Base-by-base conservation (phyloP, 441 rosid genomes). In the Adansonia rubrostipa region DNA sequence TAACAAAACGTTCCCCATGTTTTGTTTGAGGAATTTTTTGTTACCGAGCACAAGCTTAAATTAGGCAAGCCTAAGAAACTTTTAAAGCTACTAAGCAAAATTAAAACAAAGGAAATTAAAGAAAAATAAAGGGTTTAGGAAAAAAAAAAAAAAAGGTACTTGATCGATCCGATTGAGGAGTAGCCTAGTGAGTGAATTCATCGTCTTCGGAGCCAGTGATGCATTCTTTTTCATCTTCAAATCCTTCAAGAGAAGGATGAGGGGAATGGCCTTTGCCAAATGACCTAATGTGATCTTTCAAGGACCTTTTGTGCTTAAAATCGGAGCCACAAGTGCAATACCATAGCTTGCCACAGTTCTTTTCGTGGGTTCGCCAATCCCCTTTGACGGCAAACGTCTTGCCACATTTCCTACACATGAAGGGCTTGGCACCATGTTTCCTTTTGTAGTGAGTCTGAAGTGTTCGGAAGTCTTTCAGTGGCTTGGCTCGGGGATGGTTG, bases 141-240 rank as follows among this genome's bases (percentile, higher is more conserved):
- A 8, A 58, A 28, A 22, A 24, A 22, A 60, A 8, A 64, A 36
- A 57, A 33, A 51, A 13, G 17, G 77, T 56, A 73, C 65, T 42
- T 40, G 19, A 13, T 36, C 2, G 17, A 56, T 73, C 9, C 48
- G 24, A 9, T 11, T 0, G 44, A 44, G 20, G 15, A 42, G 48
- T 17, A 6, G 19, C 14, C 73, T 77, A 82, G 67, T 11, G 76
- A 57, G 73, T 72, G 28, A 79, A 61, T 51, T 24, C 28, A 24
- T 80, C 90, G 15, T 90, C 92, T 64, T 89, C 93, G 6, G 90
- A 92, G 72, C 91, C 94, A 2, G 88, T 89, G 85, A 90, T 75
- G 84, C 97, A 92, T 78, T 93, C 99, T 70, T 88, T 88, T 6
- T 95, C 96, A 72, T 92, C 95, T 77, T 89, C 93, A 58, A 93